Evolutionary conservation across 768 basidiomycete species (phyloP).

Genomic region (Roridomyces roridus): DNA sequence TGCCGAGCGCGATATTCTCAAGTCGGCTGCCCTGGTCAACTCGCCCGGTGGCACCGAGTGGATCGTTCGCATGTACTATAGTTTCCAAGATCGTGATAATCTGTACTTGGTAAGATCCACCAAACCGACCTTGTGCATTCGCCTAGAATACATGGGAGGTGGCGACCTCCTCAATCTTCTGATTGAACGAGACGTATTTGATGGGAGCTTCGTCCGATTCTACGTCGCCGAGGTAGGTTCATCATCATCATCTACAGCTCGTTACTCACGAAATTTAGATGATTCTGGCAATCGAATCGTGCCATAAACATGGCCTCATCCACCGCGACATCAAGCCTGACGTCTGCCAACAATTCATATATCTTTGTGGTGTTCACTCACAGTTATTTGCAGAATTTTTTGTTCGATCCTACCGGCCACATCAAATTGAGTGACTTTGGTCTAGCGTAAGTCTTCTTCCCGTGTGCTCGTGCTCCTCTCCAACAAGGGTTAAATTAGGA

Average conservation of each 20-base stretch:
- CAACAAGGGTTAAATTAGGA: conserved; percentile 49
- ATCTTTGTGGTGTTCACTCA: conserved; percentile 20
- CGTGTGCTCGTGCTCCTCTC: conserved; percentile 22
- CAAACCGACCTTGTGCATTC: conserved; percentile 37
- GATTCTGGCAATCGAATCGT: conserved; percentile 92
- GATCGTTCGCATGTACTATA: conserved; percentile 94
- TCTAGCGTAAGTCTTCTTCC: conserved; percentile 73
- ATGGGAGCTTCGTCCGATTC: conserved; percentile 90
- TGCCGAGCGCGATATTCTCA: conserved; percentile 93
- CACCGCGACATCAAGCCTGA: conserved; percentile 98
- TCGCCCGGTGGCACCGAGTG: conserved; percentile 83
- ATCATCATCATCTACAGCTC: conserved; percentile 22
- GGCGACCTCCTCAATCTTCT: conserved; percentile 95
- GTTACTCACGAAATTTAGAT: conserved; percentile 57
- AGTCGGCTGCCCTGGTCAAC: conserved; percentile 83
- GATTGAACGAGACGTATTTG: conserved; percentile 90
- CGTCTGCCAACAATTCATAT: conserved; percentile 44
- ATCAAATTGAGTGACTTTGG: conserved; percentile 97
- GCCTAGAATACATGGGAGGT: conserved; percentile 92
- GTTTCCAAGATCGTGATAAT: conserved; percentile 94
- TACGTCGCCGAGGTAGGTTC: conserved; percentile 87
- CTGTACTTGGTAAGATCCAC: conserved; percentile 79
- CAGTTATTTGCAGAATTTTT: conserved; percentile 76
- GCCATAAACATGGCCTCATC: conserved; percentile 94
- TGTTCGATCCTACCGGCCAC: conserved; percentile 93